Base-by-base conservation (phyloP, 441 rosid species). In the Gossypium schwendimanii region DNA sequence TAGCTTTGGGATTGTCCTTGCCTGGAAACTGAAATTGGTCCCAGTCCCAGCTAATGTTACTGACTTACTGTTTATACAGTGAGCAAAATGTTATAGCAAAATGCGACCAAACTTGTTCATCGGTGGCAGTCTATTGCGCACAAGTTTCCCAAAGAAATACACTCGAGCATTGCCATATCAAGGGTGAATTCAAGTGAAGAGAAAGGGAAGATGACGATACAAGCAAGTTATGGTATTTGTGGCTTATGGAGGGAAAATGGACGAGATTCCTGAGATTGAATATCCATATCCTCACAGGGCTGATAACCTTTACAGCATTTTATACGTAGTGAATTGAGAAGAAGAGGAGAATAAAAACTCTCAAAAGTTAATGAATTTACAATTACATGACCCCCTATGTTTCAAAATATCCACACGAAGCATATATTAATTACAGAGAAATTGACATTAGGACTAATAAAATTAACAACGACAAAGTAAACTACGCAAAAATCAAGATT, bases 211-310 rank as follows among this genome's bases (percentile, higher is more conserved):
- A 39, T 45, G 7, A 21, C 33, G 10, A 7, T 53, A 6, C 24
- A 53, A 53, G 58, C 24, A 18, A 1, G 52, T 10, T 2, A 23
- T 24, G 0, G 2, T 23, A 10, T 24, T 72, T 52, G 76, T 71
- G 60, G 84, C 84, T 4, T 81, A 77, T 7, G 88, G 84, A 0
- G 88, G 88, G 21, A 74, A 17, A 68, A 85, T 82, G 86, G 77
- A 57, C 52, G 73, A 76, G 36, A 80, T 81, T 59, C 77, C 75
- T 0, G 63, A 83, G 2, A 54, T 78, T 0, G 77, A 69, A 64
- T 83, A 74, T 21, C 87, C 93, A 3, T 87, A 73, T 45, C 86
- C 94, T 0, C 90, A 86, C 20, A 76, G 90, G 9, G 18, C 45
- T 6, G 88, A 85, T 4, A 77, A 81, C 18, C 11, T 79, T 28